These are phyloP conservation scores for Aspergillus ochraceus DNA, from an alignment of 2,329 filamentous ascomycete species.

Conservation along the genomic window DNA sequence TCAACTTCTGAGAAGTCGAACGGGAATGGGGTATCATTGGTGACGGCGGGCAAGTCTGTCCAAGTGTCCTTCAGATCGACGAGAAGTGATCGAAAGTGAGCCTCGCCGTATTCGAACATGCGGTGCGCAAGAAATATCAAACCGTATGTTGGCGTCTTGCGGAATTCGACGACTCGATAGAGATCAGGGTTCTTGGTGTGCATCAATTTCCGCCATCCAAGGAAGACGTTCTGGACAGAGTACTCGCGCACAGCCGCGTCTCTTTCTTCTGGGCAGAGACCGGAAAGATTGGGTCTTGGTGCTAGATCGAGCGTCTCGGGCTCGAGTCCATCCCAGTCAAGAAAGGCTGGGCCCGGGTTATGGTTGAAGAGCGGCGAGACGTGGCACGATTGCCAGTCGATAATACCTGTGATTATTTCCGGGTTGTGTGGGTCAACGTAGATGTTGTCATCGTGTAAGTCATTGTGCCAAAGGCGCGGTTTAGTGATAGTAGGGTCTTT, in stretches of 20 bases:
- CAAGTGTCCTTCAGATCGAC: conserved; percentile 29
- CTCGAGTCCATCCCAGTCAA: conserved; percentile 27
- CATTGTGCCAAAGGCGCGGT: conserved; percentile 30
- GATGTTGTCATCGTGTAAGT: conserved; percentile 32
- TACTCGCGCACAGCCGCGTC: conserved; percentile 26
- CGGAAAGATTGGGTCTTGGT: conserved; percentile 21
- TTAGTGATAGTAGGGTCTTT: conserved; percentile 21
- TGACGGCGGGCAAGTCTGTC: conserved; percentile 22
- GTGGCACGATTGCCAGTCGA: conserved; percentile 34
- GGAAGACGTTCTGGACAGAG: conserved; percentile 23
- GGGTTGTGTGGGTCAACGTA: conserved; percentile 32
- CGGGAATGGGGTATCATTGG: conserved; percentile 20
- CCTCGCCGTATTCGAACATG: conserved; percentile 34
- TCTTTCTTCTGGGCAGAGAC: conserved; percentile 25
- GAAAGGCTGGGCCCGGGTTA: conserved; percentile 26
- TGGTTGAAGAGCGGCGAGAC: conserved; percentile 31
- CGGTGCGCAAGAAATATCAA: conserved; percentile 30
- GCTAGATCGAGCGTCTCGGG: conserved; percentile 28
- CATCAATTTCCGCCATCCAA: conserved; percentile 31
- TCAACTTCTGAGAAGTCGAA: conserved; percentile 27
- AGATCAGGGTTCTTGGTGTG: conserved; percentile 27
- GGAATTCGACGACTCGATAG: conserved; percentile 24
- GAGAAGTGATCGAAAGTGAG: conserved; percentile 31
- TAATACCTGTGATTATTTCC: conserved; percentile 28
- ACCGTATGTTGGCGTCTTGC: conserved; percentile 24